Base-by-base conservation (phyloP, 768 basidiomycete species). In the Amanita jacksonii region DNA sequence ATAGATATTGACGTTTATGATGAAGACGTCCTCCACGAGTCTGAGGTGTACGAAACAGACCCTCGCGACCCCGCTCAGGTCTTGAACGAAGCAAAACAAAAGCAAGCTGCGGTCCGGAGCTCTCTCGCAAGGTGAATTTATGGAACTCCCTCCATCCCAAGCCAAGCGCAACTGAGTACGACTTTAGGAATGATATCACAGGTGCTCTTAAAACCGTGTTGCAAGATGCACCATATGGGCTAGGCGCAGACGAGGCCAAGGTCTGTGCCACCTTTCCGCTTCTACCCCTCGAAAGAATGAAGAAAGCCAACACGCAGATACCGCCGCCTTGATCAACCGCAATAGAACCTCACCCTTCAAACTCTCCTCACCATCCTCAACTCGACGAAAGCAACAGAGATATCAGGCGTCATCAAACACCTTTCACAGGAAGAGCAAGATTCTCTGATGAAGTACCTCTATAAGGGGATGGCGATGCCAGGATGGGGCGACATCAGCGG, bases 391-490 rank as follows among this genome's bases (percentile, higher is more conserved):
- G 68, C 90, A 4, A 74, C 87, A 2, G 93, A 97, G 50, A 89
- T 97, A 50, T 71, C 83, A 2, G 65, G 65, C 19, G 77, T 85
- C 39, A 72, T 96, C 59, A 85, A 81, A 55, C 60, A 71, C 0
- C 72, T 97, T 23, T 73, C 81, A 2, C 73, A 73, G 52, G 83
- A 87, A 40, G 66, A 74, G 34, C 88, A 92, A 56, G 94, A 96
- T 57, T 86, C 82, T 24, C 72, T 97, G 43, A 98, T 96, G 94
- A 94, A 93, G 60, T 98, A 94, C 57, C 68, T 98, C 12, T 98
- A 97, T 76, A 98, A 98, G 67, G 93, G 89, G 12, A 97, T 96
- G 93, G 73, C 66, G 2, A 69, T 75, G 68, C 73, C 74, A 18
- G 74, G 73, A 13, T 73, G 71, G 69, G 73, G 70, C n/a, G 75